Base-by-base conservation (phyloP, 805 yeast genomes). In the Groenewaldozyma salmanticensis region DNA sequence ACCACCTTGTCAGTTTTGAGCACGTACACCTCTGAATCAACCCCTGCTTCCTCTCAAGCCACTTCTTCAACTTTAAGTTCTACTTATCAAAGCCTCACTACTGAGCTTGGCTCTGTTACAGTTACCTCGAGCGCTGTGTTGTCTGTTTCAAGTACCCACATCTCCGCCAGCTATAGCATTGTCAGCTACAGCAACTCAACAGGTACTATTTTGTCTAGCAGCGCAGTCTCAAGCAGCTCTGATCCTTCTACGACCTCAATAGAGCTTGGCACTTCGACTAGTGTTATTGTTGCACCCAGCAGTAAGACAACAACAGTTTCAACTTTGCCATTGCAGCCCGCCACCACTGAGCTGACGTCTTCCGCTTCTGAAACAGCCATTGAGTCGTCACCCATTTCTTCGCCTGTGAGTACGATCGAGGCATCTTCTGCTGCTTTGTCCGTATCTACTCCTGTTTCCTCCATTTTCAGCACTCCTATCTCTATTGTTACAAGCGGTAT, bases 81-180 rank as follows among this genome's bases (percentile, higher is more conserved):
- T 20, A 33, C 22, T 6, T n/a, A 5, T 5, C n/a, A n/a, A n/a
- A n/a, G n/a, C n/a, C n/a, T n/a, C 38, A 33, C 42, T 29, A 7
- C 40, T 31, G 13, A 27, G 4, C 21, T 37, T 29, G 27, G 5
- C 42, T 39, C 42, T 33, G 39, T 17, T 17, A 22, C n/a, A 4
- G 40, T 16, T n/a, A 9, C 16, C 18, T 7, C 31, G 31, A 27
- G 13, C 13, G 13, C 31, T 9, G 31, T 13, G 31, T 9, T 13
- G 9, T 27, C 31, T n/a, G n/a, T n/a, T n/a, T n/a, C n/a, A n/a
- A n/a, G n/a, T n/a, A n/a, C n/a, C n/a, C n/a, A n/a, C n/a, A n/a
- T n/a, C n/a, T n/a, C n/a, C n/a, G n/a, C n/a, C n/a, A n/a, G n/a
- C n/a, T n/a, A n/a, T n/a, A n/a, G n/a, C n/a, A n/a, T n/a, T n/a